These are phyloP conservation scores for Suillus lakei DNA, from an alignment of 768 basidiomycete species.

Conservation along the genomic window DNA sequence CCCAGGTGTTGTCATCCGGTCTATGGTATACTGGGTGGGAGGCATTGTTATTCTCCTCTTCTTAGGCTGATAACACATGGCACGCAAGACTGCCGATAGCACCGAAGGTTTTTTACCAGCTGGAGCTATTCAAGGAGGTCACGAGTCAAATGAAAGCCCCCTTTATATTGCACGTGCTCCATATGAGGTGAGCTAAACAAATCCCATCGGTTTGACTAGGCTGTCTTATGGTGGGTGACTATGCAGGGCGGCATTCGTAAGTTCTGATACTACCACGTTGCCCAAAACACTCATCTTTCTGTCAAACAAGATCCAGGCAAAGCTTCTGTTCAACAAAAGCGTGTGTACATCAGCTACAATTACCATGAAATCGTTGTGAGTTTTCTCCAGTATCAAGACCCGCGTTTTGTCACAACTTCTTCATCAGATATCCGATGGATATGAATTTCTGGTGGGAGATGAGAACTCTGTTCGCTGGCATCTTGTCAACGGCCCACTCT, in stretches of 20 bases:
- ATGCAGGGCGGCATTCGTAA: constrained; percentile 1
- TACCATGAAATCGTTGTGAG: constrained; percentile 18
- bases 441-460: constrained; percentile 31
- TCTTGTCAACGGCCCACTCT: background rate
- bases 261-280: background rate
- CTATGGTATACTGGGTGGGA: too few species aligned
- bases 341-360: constrained; percentile 14
- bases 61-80: too few species aligned
- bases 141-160: background rate
- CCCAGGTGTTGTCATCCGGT: too few species aligned
- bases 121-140: background rate
- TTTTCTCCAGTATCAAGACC: background rate
- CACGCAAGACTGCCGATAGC: background rate
- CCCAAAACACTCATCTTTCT: background rate
- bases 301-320: constrained; percentile 4
- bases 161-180: background rate
- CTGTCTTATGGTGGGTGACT: background rate
- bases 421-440: constrained; percentile 28
- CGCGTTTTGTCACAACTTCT: background rate
- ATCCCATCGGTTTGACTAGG: background rate
- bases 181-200: background rate
- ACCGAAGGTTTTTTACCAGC: background rate
- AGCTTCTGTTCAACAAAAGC: background rate
- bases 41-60: too few species aligned
- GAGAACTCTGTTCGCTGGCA: constrained; percentile 32